Base-by-base conservation (phyloP, 164 flowering plant genomes). In the Sedum album region DNA sequence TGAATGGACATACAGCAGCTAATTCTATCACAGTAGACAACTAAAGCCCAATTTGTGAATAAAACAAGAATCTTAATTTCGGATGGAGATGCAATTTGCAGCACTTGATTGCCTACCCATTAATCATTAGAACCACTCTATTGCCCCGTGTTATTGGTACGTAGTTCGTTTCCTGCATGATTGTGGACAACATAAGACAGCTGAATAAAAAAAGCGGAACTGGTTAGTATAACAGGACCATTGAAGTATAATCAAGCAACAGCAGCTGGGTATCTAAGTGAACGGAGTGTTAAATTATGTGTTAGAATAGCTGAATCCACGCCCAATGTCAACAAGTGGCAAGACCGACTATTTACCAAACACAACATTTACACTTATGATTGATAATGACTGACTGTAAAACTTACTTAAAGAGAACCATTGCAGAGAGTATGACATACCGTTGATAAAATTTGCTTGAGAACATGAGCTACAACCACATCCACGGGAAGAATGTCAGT, bases 131-230 rank as follows among this genome's bases (percentile, higher is more conserved):
- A 51, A 89, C 90, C 75, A 93, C 98, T 76, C 91, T 77, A 72
- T 73, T 81, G 68, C 98, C 98, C 33, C 94, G 83, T 13, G 85
- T 85, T 51, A 93, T 93, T 39, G 94, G 93, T 65, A 90, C 96
- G 78, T 89, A 93, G 69, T 81, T 79, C 38, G 90, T 89, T 75
- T 93, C 98, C 97, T 93, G 86, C 78, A 76, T 66, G 68, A 31
- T 51, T n/a, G 63, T 31, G 51, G 23, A 31, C 48, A 70, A 41
- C n/a, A 51, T 33, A 7, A 53, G 20, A 30, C 20, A 39, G 28
- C 2, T 26, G 42, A 49, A 9, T 70, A 31, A 31, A 61, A 25
- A 31, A 39, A 66, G 31, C 5, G 4, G 31, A 21, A 35, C 7
- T 36, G 38, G 65, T 38, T 55, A 6, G 25, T 53, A 25, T 4